Conservation (phyloP, 169 alveolate species). For the Plasmodium cynomolgi region DNA sequence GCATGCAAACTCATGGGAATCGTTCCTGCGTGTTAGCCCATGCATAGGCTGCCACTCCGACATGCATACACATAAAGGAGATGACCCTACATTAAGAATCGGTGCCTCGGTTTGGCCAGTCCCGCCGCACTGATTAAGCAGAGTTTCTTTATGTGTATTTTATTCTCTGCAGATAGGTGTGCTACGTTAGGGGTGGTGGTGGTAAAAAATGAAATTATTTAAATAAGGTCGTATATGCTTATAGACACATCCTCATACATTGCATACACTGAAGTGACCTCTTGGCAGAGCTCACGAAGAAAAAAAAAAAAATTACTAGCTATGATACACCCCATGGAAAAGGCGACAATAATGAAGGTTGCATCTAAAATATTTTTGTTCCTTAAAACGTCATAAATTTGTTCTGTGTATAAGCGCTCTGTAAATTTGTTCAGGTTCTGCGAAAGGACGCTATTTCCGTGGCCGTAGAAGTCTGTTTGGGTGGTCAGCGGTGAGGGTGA, state of each 20-base stretch:
- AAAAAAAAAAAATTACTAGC: slow-evolving; percentile 33
- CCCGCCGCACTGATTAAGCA: slow-evolving; percentile 75
- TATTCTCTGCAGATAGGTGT: slow-evolving; percentile 49
- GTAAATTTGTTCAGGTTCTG: slow-evolving; percentile 38
- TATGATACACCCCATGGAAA: slow-evolving; percentile 75
- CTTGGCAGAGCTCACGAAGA: background rate
- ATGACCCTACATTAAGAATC: slow-evolving; percentile 41
- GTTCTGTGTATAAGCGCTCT: slow-evolving; percentile 62
- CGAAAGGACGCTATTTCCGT: slow-evolving; percentile 45
- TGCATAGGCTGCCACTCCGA: background rate
- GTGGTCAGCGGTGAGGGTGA: background rate
- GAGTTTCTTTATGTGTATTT: slow-evolving; percentile 35
- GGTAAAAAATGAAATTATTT: background rate
- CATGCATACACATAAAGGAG: background rate
- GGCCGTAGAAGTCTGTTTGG: slow-evolving; percentile 56
- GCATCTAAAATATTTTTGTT: slow-evolving; percentile 38
- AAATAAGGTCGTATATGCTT: background rate
- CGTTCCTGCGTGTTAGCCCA: background rate
- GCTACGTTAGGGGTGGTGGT: slow-evolving; percentile 11
- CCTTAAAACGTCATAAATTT: slow-evolving; percentile 69
- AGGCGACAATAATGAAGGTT: slow-evolving; percentile 38
- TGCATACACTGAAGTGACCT: background rate
- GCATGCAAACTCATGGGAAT: background rate
- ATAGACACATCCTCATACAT: background rate
- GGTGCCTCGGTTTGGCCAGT: slow-evolving; percentile 63